Evolutionary conservation across 78 protist genomes (phyloP).

Genomic region (Dictyostelium citrinum): DNA sequence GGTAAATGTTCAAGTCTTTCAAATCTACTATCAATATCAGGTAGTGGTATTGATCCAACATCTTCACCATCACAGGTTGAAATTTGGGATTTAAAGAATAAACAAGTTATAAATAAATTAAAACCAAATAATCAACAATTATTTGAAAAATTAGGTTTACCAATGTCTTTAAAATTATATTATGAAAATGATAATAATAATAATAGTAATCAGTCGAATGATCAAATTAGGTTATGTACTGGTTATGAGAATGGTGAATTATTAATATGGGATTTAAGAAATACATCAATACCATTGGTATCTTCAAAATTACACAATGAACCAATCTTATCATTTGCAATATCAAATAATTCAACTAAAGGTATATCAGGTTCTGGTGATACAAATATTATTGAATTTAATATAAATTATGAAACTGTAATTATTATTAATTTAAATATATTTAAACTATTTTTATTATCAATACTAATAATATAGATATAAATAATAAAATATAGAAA

Average conservation of each 20-base stretch:
- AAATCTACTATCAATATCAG: neutral
- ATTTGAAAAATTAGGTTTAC: slow-evolving; percentile 7
- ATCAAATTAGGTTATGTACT: slow-evolving; percentile 1
- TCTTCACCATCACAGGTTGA: slow-evolving; percentile 45
- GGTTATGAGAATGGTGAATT: slow-evolving; percentile 62
- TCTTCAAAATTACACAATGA: slow-evolving; percentile 9
- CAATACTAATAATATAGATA: neutral
- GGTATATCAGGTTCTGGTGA: slow-evolving; percentile 62
- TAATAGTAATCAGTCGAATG: neutral
- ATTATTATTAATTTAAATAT: neutral
- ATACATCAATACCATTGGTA: neutral
- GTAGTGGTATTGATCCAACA: neutral
- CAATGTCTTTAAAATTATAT: neutral
- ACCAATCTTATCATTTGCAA: slow-evolving; percentile 42
- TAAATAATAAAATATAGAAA: neutral
- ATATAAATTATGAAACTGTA: slow-evolving; percentile 17
- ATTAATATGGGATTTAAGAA: slow-evolving; percentile 54
- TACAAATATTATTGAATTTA: slow-evolving; percentile 15
- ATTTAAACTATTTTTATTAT: neutral
- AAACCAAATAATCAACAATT: slow-evolving; percentile 13
- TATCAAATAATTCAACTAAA: neutral
- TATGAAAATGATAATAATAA: neutral
- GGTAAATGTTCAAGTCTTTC: slow-evolving; percentile 20
- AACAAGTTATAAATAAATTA: neutral
- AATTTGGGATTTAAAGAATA: neutral